A percentile compares a stretch with the other conserved stretches of the same genome.
These are phyloP conservation scores for Suaeda aralocaspica DNA, from an alignment of 148 eudicot species.

Conservation along the genomic window DNA sequence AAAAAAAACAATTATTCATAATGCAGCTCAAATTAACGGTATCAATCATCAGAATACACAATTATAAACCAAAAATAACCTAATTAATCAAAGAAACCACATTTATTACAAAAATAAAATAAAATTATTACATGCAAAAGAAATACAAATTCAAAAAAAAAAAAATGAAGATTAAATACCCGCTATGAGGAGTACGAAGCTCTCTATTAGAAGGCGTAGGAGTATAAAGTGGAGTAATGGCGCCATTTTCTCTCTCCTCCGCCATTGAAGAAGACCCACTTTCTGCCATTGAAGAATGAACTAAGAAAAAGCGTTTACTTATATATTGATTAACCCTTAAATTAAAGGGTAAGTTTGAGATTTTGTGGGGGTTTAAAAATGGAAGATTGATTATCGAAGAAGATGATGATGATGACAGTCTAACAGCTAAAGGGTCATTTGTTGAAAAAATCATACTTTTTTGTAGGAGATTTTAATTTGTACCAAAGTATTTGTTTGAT, in stretches of 20 bases:
- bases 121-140: background rate
- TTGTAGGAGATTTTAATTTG: no score
- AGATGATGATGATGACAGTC: conserved; percentile 7
- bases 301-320: background rate
- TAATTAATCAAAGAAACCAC: background rate
- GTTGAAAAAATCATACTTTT: conserved; percentile 20
- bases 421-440: conserved; percentile 4
- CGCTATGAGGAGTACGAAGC: conserved; percentile 87
- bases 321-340: background rate
- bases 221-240: conserved; percentile 39
- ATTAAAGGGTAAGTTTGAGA: conserved; percentile 8
- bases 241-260: conserved; percentile 16
- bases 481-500: no score
- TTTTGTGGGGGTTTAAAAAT: conserved; percentile 3
- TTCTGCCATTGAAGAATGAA: conserved; percentile 18
- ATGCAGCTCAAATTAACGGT: background rate
- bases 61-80: background rate
- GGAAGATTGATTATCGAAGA: background rate
- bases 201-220: conserved; percentile 64
- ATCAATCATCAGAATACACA: background rate
- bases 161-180: conserved; percentile 35
- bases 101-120: background rate
- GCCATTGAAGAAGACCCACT: conserved; percentile 18
- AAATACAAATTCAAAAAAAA: background rate
- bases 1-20: background rate